Base-by-base conservation (phyloP, 352 stramenopile species). In the Peronospora belbahrii region DNA sequence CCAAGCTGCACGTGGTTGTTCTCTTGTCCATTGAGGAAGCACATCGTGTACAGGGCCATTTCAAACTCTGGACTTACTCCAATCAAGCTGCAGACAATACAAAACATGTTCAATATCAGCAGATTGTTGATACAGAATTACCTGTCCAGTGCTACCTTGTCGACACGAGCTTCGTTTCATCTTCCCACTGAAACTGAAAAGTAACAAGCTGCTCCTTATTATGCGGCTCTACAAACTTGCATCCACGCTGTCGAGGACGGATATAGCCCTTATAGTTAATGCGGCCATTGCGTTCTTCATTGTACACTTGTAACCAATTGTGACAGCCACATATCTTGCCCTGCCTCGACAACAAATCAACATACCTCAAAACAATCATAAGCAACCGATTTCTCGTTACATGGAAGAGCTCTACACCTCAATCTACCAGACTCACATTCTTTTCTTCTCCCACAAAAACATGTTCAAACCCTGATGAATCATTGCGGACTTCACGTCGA, bases 271-370 rank as follows among this genome's bases (percentile, higher is more conserved):
- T 71, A 66, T 98, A 98, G 71, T 98, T 80, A 25, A 98, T 64
- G 24, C 76, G 77, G 4, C 90, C 89, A 10, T 77, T 75, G 59
- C 92, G 86, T 67, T 98, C 94, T 57, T 98, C 89, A 23, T 95
- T 81, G 66, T 97, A 98, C 28, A 98, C 91, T 52, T 97, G 87
- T 44, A 98, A 87, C 94, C 94, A 98, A 68, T 98, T 98, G 72
- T 98, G 94, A 63, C 97, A 96, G 9, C 92, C 92, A 11, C 62
- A 83, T 33, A 97, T 78, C 56, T 96, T 81, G 40, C 65, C 83
- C 84, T 89, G 32, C n/a, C 15, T 49, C 46, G 30, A n/a, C 14
- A 30, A 22, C 20, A 33, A 15, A 4, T 52, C 41, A 34, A n/a
- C 17, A 22, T 17, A 20, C 15, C 3, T 30, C 8, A 41, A 41